These are phyloP conservation scores for Trifolium fragiferum DNA, from an alignment of 306 rosid genomes.

Conservation along the genomic window DNA sequence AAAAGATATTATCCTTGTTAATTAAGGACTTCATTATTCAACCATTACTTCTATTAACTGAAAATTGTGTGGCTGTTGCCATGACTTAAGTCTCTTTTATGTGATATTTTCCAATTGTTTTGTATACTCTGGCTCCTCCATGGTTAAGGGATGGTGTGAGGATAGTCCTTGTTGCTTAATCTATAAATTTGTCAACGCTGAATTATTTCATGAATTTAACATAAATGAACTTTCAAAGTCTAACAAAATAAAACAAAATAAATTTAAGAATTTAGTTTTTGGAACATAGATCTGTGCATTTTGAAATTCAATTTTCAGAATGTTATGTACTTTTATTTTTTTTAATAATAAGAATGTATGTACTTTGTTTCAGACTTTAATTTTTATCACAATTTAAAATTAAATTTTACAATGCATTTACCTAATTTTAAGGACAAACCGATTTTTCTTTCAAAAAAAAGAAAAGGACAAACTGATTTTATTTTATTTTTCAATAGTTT, in stretches of 20 bases:
- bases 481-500: too few relatives aligned
- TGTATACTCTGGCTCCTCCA: background rate
- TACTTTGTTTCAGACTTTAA: background rate
- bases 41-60: background rate
- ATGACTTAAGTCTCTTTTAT: background rate
- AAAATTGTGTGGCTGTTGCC: slow-evolving; percentile 5
- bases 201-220: background rate
- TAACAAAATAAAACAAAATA: background rate
- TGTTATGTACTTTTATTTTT: too few relatives aligned
- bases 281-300: background rate
- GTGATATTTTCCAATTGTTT: background rate
- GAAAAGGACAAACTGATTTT: too few relatives aligned
- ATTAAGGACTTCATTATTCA: background rate
- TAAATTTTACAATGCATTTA: background rate
- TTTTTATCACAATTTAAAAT: background rate
- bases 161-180: background rate
- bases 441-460: too few relatives aligned
- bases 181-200: too few relatives aligned
- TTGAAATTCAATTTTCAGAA: background rate
- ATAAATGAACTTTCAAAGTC: background rate
- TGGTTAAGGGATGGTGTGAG: background rate
- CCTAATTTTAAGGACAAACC: background rate
- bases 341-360: too few relatives aligned
- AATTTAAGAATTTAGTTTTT: background rate
- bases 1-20: background rate